Conservation (phyloP, 2,329 filamentous ascomycete genomes). For the Hypoxylon rubiginosum region DNA sequence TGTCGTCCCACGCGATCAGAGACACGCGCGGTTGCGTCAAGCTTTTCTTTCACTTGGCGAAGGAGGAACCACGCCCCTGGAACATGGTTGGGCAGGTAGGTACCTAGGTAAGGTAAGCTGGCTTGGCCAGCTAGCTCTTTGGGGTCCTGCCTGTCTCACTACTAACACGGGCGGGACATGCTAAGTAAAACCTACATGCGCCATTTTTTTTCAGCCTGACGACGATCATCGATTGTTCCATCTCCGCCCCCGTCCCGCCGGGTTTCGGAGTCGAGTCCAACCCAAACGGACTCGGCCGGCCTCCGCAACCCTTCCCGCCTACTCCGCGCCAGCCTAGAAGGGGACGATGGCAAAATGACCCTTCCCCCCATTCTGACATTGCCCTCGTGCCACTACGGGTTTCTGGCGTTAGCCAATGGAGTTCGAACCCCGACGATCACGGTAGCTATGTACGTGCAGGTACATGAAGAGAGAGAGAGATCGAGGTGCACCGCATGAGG, state of each 20-base stretch:
- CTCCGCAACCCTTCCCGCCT: neutral
- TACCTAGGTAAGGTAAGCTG: neutral
- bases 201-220: slow-evolving; percentile 1
- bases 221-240: neutral
- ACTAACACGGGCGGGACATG: neutral
- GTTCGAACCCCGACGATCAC: neutral
- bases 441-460: neutral
- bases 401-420: neutral
- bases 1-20: slow-evolving; percentile 33
- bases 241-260: neutral
- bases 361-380: neutral
- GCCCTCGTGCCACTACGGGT: neutral
- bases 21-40: slow-evolving; percentile 19
- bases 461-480: neutral
- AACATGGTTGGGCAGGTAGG: neutral
- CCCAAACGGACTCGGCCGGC: neutral
- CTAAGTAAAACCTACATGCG: neutral
- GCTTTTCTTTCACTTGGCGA: slow-evolving; percentile 1
- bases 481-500: neutral
- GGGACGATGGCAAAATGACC: neutral
- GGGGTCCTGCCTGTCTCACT: neutral
- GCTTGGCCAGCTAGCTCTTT: neutral
- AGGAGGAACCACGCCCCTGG: neutral
- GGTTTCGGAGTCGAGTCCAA: slow-evolving; percentile 1
- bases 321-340: neutral